Base-by-base conservation (phyloP, 1,284 basidiomycete genomes). In the Entoloma clypeatum region DNA sequence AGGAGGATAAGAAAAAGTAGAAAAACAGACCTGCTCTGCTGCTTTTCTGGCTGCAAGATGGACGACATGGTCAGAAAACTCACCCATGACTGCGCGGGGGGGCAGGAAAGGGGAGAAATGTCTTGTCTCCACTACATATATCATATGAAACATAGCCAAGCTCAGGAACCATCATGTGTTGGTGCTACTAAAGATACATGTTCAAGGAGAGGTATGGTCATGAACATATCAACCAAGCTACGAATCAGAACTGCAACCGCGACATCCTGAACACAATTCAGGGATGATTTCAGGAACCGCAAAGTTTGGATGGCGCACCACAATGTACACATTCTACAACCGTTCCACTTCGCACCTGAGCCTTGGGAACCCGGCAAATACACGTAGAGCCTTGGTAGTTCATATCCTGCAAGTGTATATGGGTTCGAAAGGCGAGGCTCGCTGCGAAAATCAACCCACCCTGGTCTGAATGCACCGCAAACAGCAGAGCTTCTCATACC, bases 311-410 rank as follows among this genome's bases (percentile, higher is more conserved):
- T 10, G 16, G 79, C 90, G 51, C 58, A 94, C 93, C 94, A 64
- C 94, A 98, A 61, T 96, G 92, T 36, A 90, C 88, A 65, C 94
- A 98, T 66, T 98, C 92, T 0, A 99, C 95, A n/a, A 98, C 74
- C 3, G 90, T 92, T 4, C 93, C 95, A 41, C 80, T 73, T 45
- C 92, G 87, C 18, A 99, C 75, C 56, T 92, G 86, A 3, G 90
- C 86, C 63, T 97, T 98, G 2, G 96, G 96, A 35, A 99, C 94
- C 52, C 96, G 80, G 62, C 96, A 99, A 45, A 99, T 88, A 63
- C 96, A 99, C 21, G 96, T 96, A n/a, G 93, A 96, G 5, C 96
- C 96, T 71, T 95, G 87, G 60, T 98, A 97, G 69, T 98, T 99
- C 93, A 97, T 98, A 62, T 98, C 96, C 88, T 93, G 45, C 25